phyloP scores from a whole-genome alignment of 202 grass and related monocot species.

The Schoenoplectus tabernaemontani region DNA sequence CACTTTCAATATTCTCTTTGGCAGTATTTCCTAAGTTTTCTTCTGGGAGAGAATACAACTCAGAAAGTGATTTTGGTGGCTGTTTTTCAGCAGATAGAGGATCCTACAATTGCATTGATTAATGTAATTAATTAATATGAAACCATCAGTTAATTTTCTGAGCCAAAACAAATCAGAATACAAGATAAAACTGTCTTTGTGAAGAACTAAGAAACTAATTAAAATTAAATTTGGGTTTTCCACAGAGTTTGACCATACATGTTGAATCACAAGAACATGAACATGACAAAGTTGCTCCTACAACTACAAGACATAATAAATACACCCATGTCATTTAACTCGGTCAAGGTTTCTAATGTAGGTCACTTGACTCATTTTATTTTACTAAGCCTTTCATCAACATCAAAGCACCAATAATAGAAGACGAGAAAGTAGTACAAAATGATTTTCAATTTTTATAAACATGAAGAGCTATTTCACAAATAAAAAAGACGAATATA shows the following conservation, averaged over 20 bases:
- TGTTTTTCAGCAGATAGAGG: constrained; percentile 19
- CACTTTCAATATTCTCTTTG: constrained; percentile 19
- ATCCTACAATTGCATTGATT: constrained; percentile 36
- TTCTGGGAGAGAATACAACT: constrained; percentile 72
- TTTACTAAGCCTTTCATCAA: background rate
- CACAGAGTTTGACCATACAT: background rate
- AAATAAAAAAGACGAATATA: constrained; percentile 6
- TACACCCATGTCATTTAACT: constrained; percentile 12
- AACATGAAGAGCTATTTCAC: background rate
- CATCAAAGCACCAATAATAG: background rate
- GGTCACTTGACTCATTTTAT: background rate
- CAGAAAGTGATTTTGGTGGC: constrained; percentile 62
- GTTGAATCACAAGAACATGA: background rate
- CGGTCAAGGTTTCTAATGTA: constrained; percentile 1
- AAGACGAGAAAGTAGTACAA: background rate
- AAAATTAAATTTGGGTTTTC: no score
- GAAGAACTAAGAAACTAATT: background rate
- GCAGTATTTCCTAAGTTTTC: constrained; percentile 16
- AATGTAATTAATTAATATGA: background rate
- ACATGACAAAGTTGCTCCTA: constrained; percentile 8
- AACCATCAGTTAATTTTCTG: background rate
- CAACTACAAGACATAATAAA: constrained; percentile 11
- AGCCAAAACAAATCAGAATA: constrained; percentile 10
- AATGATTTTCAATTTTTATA: background rate
- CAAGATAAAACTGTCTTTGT: background rate